Conservation (phyloP, 176 grass and related monocot genomes). For the Puya raimondii region DNA sequence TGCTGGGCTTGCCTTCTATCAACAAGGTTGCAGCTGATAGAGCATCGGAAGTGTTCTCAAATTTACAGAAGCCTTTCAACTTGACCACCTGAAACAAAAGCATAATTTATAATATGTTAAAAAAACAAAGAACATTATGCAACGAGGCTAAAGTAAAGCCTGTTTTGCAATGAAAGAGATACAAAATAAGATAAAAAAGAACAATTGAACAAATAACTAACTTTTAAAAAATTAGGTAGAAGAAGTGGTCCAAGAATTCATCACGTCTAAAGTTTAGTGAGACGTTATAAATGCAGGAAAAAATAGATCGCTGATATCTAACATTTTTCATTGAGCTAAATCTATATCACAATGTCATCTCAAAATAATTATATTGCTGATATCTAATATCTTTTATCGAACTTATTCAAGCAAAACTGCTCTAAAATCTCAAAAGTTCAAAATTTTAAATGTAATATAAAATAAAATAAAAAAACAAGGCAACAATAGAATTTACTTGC, state of each 20-base stretch:
- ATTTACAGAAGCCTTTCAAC: constrained; percentile 92
- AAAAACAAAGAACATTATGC: neutral
- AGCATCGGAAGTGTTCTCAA: constrained; percentile 89
- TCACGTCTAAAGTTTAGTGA: too few species aligned
- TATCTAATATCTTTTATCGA: neutral
- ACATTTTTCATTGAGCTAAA: neutral
- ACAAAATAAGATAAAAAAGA: neutral
- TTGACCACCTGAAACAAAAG: constrained; percentile 65
- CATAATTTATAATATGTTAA: neutral
- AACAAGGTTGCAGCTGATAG: constrained; percentile 63
- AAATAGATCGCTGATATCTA: too few species aligned
- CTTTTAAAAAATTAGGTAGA: too few species aligned
- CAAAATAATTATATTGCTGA: neutral
- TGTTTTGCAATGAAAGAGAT: too few species aligned
- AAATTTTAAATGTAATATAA: neutral
- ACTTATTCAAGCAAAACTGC: neutral
- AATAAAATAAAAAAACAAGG: neutral
- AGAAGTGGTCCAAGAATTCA: too few species aligned
- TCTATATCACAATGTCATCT: neutral
- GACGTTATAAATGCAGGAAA: too few species aligned
- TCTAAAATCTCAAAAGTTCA: neutral
- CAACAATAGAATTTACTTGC: neutral
- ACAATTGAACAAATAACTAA: neutral
- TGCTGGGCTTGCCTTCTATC: constrained; percentile 92
- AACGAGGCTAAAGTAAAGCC: too few species aligned